Evolutionary conservation across 805 yeast genomes (phyloP).

Genomic region (Tetrapisispora iriomotensis): DNA sequence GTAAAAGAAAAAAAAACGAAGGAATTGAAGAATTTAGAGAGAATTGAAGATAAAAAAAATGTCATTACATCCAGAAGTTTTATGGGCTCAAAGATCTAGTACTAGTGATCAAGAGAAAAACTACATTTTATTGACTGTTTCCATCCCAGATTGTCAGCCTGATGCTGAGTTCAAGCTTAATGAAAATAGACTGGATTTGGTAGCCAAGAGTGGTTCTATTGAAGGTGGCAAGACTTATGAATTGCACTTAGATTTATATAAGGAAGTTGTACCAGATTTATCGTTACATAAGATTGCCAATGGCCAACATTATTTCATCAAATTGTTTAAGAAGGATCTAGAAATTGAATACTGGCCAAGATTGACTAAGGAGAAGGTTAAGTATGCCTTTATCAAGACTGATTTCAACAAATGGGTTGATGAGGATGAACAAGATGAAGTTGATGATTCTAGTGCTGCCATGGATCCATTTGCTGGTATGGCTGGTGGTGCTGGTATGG

Average conservation of each 20-base stretch:
- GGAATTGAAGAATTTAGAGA: too few species aligned
- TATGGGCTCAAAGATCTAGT: constrained; percentile 96
- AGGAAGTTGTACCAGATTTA: constrained; percentile 57
- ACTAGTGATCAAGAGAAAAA: constrained; percentile 65
- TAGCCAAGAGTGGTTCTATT: constrained; percentile 26
- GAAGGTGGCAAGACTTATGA: constrained; percentile 39
- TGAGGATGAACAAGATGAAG: constrained; percentile 91
- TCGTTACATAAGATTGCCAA: constrained; percentile 47
- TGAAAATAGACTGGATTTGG: constrained; percentile 41
- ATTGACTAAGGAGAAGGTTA: constrained; percentile 76
- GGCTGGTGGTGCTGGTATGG: constrained; percentile 33
- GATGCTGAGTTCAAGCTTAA: constrained; percentile 55
- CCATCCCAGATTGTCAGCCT: constrained; percentile 53
- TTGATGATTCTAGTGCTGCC: constrained; percentile 24
- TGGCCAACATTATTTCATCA: constrained; percentile 47
- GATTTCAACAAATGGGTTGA: constrained; percentile 98
- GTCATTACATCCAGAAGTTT: constrained; percentile 40
- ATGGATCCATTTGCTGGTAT: constrained; percentile 26
- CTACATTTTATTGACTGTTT: constrained; percentile 62
- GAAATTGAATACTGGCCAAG: constrained; percentile 91
- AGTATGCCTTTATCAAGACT: constrained; percentile 73
- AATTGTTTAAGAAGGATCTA: constrained; percentile 57
- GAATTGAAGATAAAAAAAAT: too few species aligned
- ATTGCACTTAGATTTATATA: constrained; percentile 64
- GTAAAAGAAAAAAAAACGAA: too few species aligned